Base-by-base conservation (phyloP, 805 yeast species). In the Geotrichum ghanense region DNA sequence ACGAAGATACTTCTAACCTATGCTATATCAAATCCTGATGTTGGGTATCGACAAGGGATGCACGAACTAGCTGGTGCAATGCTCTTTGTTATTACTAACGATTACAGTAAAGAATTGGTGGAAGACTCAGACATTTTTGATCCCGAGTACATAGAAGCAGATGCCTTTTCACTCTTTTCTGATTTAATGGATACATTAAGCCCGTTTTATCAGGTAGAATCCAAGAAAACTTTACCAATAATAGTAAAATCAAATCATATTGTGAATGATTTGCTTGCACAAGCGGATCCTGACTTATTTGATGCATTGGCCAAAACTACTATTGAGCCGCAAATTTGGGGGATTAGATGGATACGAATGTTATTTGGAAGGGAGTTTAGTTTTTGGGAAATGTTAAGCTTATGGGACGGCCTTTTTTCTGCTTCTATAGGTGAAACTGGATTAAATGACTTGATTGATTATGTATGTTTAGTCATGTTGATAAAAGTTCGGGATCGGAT, bases 31-130 rank as follows among this genome's bases (percentile, higher is more conserved):
- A 69, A 73, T 51, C 69, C 73, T 1, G 64, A 56, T 5, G 60
- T 74, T 24, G 72, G 75, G n/a, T 71, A 71, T 50, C 68, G 75
- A 49, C 80, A 75, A 55, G 80, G 80, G 3, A 65, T 74, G 58
- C 79, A 75, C 54, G 80, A 75, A 57, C 63, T 75, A 3, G 56
- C 72, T 39, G 80, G 77, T 3, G 64, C 75, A 22, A 59, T 75
- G 10, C 63, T 62, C 46, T 62, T 45, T 35, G 62, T 56, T 6
- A 17, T 54, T 42, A 26, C 42, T 10, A 19, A 19, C 9, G 45
- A 21, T n/a, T 31, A 31, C 16, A n/a, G n/a, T n/a, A n/a, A n/a
- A n/a, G n/a, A n/a, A n/a, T n/a, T n/a, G n/a, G n/a, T n/a, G n/a
- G 35, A 2, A 45, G 7, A 41, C 41, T 45, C 45, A 20, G 24